A percentile compares a stretch with the other conserved stretches of the same genome.
Conservation (phyloP, 805 yeast species). For the Kazachstania psychrophila region DNA sequence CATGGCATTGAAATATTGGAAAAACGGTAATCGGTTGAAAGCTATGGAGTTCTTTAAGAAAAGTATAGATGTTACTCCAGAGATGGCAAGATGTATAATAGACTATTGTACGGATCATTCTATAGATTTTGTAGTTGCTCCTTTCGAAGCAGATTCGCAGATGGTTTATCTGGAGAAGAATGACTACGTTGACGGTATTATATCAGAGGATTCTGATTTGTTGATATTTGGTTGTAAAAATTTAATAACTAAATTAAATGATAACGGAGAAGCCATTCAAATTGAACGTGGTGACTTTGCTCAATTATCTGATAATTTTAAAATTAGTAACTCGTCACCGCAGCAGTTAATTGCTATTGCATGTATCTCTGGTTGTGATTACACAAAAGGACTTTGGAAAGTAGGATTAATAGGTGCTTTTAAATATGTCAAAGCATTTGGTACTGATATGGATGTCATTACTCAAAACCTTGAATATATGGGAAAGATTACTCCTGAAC, state of each 20-base stretch:
- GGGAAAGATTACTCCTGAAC: conserved; percentile 36
- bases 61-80: conserved; percentile 76
- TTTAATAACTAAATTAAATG: conserved; percentile 72
- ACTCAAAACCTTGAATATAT: conserved; percentile 31
- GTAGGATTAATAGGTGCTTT: conserved; percentile 75
- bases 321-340: conserved; percentile 42
- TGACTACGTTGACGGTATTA: conserved; percentile 70
- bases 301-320: conserved; percentile 35
- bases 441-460: conserved; percentile 13
- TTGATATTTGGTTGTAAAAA: conserved; percentile 73
- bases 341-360: conserved; percentile 57
- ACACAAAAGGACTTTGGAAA: conserved; percentile 72
- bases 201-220: conserved; percentile 89
- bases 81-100: conserved; percentile 78
- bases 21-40: conserved; percentile 40
- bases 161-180: conserved; percentile 74
- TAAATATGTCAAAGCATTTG: conserved; percentile 35
- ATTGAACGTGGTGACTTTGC: conserved; percentile 47
- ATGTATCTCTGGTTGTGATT: conserved; percentile 87
- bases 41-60: conserved; percentile 63
- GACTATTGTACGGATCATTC: conserved; percentile 49
- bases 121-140: conserved; percentile 79
- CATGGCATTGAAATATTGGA: conserved; percentile 42
- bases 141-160: conserved; percentile 96
- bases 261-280: conserved; percentile 54